phyloP scores from a whole-genome alignment of 2,329 filamentous ascomycete genomes.

The Sphaerostilbella broomeana region DNA sequence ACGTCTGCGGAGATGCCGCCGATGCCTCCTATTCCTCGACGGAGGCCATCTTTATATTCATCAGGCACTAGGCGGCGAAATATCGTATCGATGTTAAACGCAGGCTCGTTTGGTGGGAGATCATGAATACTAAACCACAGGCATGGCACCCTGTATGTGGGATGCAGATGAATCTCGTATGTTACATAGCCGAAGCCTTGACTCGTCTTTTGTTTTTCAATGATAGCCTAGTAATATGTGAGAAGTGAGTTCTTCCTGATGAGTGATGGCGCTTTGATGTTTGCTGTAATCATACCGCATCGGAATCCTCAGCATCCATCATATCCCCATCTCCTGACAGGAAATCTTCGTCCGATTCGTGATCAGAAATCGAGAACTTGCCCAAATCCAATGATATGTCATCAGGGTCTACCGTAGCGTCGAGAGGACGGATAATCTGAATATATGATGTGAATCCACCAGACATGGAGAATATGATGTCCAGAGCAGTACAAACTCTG shows the following conservation, averaged over 20 bases:
- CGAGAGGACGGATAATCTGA: conserved; percentile 50
- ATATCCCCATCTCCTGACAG: conserved; percentile 37
- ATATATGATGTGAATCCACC: conserved; percentile 46
- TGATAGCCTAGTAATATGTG: conserved; percentile 33
- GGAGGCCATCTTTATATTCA: conserved; percentile 53
- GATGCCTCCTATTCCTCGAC: conserved; percentile 52
- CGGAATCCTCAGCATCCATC: conserved; percentile 45
- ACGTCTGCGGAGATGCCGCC: conserved; percentile 73
- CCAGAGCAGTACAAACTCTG: conserved; percentile 44
- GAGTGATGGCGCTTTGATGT: not conserved
- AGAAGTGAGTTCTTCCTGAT: conserved; percentile 12
- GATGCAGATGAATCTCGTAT: conserved; percentile 70
- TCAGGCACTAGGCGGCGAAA: conserved; percentile 65
- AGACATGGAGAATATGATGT: conserved; percentile 35
- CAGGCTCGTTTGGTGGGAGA: conserved; percentile 46
- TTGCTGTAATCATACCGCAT: conserved; percentile 36
- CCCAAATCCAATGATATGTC: conserved; percentile 42
- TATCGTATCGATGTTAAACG: conserved; percentile 60
- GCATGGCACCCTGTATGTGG: conserved; percentile 67
- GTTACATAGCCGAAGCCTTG: conserved; percentile 44
- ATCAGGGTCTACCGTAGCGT: conserved; percentile 35
- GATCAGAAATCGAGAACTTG: conserved; percentile 37
- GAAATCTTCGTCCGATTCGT: conserved; percentile 14
- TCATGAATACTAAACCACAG: conserved; percentile 66
- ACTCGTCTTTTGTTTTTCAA: conserved; percentile 26